These are phyloP conservation scores for Teratosphaeria gauchensis DNA, from an alignment of 2,329 filamentous ascomycete species.

Conservation along the genomic window DNA sequence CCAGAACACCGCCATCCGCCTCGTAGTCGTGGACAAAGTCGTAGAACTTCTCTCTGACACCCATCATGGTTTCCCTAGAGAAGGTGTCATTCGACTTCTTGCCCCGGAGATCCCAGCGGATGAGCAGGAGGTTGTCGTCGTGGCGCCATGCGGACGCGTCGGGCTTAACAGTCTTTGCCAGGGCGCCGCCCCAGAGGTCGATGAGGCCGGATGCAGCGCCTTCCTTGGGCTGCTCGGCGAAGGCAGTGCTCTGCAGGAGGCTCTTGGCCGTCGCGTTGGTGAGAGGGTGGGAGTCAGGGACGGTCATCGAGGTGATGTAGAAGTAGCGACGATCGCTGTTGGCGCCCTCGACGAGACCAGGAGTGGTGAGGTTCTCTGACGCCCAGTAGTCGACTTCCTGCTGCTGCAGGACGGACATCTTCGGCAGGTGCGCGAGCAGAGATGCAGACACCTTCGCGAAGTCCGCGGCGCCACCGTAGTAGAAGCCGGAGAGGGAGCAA, in stretches of 20 bases:
- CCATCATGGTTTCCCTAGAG: not conserved
- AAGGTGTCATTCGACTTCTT: not conserved
- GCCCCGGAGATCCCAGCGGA: not conserved
- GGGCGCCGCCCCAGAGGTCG: not conserved
- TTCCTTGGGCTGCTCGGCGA: not conserved
- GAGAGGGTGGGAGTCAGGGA: not conserved
- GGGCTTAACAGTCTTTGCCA: not conserved
- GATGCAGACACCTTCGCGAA: not conserved
- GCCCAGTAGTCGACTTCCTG: not conserved
- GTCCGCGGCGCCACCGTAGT: not conserved
- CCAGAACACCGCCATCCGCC: not conserved
- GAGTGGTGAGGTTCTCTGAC: not conserved
- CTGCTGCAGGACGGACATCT: not conserved
- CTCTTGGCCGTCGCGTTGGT: not conserved
- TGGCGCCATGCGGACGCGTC: not conserved
- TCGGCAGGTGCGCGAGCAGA: not conserved
- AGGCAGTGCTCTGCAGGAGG: not conserved
- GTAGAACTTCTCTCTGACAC: not conserved
- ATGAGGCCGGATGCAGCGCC: not conserved
- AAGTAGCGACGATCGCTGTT: not conserved
- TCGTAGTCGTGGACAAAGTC: not conserved
- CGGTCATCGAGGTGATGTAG: not conserved
- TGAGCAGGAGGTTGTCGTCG: not conserved
- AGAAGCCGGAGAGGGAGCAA: not conserved
- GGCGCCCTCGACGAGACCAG: not conserved